Base-by-base conservation (phyloP, 140 eudicot genomes). In the Ambrosia hybrid region DNA sequence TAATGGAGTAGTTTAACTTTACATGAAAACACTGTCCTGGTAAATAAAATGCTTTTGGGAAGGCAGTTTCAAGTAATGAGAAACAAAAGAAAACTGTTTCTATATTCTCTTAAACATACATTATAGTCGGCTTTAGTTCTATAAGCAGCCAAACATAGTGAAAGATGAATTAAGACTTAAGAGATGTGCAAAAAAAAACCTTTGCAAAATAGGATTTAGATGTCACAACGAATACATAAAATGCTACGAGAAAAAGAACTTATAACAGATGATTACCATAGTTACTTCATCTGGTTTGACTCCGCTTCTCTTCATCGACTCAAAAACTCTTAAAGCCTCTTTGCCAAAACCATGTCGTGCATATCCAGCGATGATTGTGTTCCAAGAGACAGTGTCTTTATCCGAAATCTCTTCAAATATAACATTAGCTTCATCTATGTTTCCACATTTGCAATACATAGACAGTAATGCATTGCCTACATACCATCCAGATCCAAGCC, bases 401-500 rank as follows among this genome's bases (percentile, higher is more conserved):
- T 65, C 71, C 45, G 38, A 45, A 43, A 65, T 65, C 2, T 65
- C 71, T 65, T 65, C 71, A 39, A 65, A 65, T 65, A 65, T 43
- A 65, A 10, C 77, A 67, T 77, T 72, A 6, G 92, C 96, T 43
- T 65, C 71, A 16, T 65, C 55, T 15, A 65, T 65, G 71, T 65
- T 65, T 65, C 71, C 71, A 45, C 96, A 89, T 78, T 83, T 86
- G 58, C 90, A 86, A 72, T 89, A 89, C 88, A 84, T 77, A 10
- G 90, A 76, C 53, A 89, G 85, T 71, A 89, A 82, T 8, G 96
- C 90, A 80, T 86, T 89, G n/a, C 96, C 96, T 53, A 89, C 90
- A 67, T 66, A 86, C 71, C 88, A 83, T 56, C 88, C 89, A 9
- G 79, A 79, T 57, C 70, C 88, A 58, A 13, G 81, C 26, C 92